phyloP scores from a whole-genome alignment of 371 early-diverging fungal species.

The Dichotomocladium elegans region DNA sequence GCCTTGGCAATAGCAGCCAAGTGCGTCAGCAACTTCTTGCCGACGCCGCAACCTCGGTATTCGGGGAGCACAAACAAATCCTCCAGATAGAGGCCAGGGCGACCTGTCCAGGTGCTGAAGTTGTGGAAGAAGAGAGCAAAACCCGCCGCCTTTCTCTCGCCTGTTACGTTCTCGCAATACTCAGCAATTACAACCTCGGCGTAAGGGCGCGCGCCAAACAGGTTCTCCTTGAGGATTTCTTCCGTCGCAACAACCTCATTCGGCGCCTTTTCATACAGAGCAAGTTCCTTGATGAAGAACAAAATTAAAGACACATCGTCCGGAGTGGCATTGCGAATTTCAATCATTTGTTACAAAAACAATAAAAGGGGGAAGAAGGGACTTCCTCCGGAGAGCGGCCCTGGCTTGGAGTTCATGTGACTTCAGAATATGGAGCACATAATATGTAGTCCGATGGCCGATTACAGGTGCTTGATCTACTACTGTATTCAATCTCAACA shows the following conservation, averaged over 20 bases:
- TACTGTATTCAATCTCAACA: too few relatives aligned
- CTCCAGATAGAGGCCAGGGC: conserved; percentile 81
- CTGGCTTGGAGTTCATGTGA: background rate
- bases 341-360: too few relatives aligned
- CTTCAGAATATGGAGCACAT: too few relatives aligned
- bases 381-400: background rate
- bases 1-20: conserved; percentile 64
- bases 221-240: conserved; percentile 50
- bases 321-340: conserved; percentile 55
- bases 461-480: too few relatives aligned
- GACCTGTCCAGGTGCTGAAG: conserved; percentile 72
- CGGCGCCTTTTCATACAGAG: conserved; percentile 72
- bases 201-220: conserved; percentile 62
- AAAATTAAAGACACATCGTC: conserved; percentile 65
- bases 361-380: too few relatives aligned
- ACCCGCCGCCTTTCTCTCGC: conserved; percentile 53
- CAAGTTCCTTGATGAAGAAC: conserved; percentile 68
- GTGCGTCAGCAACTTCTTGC: conserved; percentile 63
- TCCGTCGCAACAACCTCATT: conserved; percentile 73
- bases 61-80: conserved; percentile 72
- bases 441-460: too few relatives aligned
- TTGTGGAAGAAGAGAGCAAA: conserved; percentile 83
- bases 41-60: conserved; percentile 70
- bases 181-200: conserved; percentile 69
- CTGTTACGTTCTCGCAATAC: conserved; percentile 28